Conservation (phyloP, 2,329 filamentous ascomycete genomes). For the Thelonectria blattea region DNA sequence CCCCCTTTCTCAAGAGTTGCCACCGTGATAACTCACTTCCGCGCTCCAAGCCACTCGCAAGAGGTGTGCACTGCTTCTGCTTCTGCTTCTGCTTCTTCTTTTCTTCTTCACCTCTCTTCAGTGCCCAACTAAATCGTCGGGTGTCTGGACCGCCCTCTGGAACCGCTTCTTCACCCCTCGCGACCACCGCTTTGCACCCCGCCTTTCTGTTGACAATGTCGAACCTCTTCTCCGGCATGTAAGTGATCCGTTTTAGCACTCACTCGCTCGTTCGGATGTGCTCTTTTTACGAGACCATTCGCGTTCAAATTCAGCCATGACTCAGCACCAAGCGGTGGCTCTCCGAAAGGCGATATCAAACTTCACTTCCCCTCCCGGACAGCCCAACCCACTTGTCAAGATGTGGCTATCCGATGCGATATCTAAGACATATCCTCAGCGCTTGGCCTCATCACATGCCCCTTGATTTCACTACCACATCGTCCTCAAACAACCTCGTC, state of each 20-base stretch:
- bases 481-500: not conserved
- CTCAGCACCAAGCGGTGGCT: no score
- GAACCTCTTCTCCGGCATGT: slow-evolving; percentile 68
- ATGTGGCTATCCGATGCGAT: slow-evolving; percentile 29
- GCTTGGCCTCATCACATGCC: slow-evolving; percentile 6
- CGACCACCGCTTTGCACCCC: slow-evolving; percentile 29
- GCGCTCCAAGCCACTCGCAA: slow-evolving; percentile 11
- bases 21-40: slow-evolving; percentile 20
- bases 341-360: not conserved
- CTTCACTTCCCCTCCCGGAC: not conserved
- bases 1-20: slow-evolving; percentile 35
- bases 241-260: slow-evolving; percentile 46
- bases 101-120: not conserved
- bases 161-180: slow-evolving; percentile 24
- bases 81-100: not conserved
- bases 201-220: slow-evolving; percentile 54
- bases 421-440: slow-evolving; percentile 30
- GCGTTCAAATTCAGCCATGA: no score
- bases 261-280: not conserved
- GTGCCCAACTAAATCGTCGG: not conserved
- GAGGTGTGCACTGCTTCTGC: not conserved
- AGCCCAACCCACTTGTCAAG: slow-evolving; percentile 22
- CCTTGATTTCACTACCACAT: slow-evolving; percentile 12
- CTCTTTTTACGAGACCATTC: not conserved
- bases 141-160: slow-evolving; percentile 7